Base-by-base conservation (phyloP, 1,284 basidiomycete species). In the Austroboletus rostrupii region DNA sequence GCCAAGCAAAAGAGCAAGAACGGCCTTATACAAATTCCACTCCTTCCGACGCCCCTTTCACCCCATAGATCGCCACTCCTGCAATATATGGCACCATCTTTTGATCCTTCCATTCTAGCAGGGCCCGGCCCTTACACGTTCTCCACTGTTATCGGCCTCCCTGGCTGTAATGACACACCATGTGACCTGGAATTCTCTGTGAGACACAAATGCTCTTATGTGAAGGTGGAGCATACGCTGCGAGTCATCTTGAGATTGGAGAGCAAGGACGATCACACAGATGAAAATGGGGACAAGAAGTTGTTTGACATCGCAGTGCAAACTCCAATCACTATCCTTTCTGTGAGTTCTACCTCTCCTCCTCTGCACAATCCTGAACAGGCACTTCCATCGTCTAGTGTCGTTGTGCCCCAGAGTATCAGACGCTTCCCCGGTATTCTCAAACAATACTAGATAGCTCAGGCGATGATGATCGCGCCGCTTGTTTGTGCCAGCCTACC, bases 271-370 rank as follows among this genome's bases (percentile, higher is more conserved):
- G 54, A 57, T 8, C 40, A 42, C 12, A 12, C 2, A 17, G 59
- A 70, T 63, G 84, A 76, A 5, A 49, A 49, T 19, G 43, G 11
- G 2, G 47, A 86, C 19, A 85, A 82, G 61, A 75, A 81, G 54
- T 70, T 87, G 59, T 95, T 91, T 69, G 95, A 98, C 66, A 94
- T 98, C 59, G 86, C 96, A 47, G 82, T 98, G 40, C 92, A 92
- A 62, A 84, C 83, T 0, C 91, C 91, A 0, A 75, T 95, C 16
- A 80, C 87, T 40, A 80, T 92, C 49, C 80, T 92, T 44, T 90
- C 89, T 1, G 90, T 92, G 55, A 53, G 58, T 19, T 10, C 28
- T 36, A 4, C 12, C 23, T 36, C 29, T 39, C n/a, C 45, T 37
- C 29, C 10, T 17, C 17, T 10, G n/a, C n/a, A 5, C n/a, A 10